Percentiles rank a stretch among this genome's conserved stretches.
phyloP scores from a whole-genome alignment of 202 grass and related monocot genomes.

The Saccharum hybrid region DNA sequence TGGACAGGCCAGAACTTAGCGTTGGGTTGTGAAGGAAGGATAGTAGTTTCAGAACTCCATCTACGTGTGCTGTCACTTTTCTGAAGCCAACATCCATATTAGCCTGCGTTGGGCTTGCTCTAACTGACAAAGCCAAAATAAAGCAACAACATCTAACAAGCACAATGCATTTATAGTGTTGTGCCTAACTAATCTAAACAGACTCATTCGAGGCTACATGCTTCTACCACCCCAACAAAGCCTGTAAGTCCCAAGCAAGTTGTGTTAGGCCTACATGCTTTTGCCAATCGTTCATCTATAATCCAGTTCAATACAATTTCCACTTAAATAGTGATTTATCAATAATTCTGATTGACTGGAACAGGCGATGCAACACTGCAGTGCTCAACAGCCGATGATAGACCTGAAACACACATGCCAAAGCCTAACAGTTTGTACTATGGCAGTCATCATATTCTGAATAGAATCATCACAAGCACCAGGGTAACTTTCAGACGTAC shows the following conservation, averaged over 20 bases:
- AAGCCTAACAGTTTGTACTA: constrained; percentile 9
- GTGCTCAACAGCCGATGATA: constrained; percentile 6
- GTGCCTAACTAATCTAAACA: constrained; percentile 6
- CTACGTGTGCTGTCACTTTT: no score
- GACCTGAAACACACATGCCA: not conserved
- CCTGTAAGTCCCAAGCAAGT: not conserved
- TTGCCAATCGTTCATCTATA: constrained; percentile 1
- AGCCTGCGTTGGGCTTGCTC: not conserved
- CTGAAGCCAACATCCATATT: no score
- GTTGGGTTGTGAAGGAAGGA: no score
- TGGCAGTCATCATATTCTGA: not conserved
- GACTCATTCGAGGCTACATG: not conserved
- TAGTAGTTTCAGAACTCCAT: no score
- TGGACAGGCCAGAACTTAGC: no score
- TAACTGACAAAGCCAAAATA: not conserved
- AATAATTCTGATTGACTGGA: not conserved
- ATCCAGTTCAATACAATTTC: not conserved
- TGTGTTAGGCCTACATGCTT: constrained; percentile 6
- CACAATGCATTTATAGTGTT: constrained; percentile 1
- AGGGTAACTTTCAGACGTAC: not conserved
- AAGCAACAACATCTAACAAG: constrained; percentile 12
- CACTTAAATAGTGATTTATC: not conserved
- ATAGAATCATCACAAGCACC: constrained; percentile 11
- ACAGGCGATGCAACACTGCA: not conserved
- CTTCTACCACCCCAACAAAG: not conserved